These are phyloP conservation scores for Picochlorum sp. DNA, from an alignment of 139 green algal species.

Conservation along the genomic window DNA sequence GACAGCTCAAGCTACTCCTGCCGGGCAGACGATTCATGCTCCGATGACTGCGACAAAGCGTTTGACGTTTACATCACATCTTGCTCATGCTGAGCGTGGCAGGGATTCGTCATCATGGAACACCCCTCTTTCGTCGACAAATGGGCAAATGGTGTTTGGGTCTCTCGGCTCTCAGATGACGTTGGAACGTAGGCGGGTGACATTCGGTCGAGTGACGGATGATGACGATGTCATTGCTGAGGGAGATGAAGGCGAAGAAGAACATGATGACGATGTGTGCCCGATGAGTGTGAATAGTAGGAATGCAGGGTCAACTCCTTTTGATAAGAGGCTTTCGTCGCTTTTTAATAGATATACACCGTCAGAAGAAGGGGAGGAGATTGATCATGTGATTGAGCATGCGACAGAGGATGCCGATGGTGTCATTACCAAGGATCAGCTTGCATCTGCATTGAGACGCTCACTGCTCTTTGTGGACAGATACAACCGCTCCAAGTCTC, in stretches of 20 bases:
- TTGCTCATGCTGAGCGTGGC: too few species aligned
- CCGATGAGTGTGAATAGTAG: slow-evolving; percentile 19
- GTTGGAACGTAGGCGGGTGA: neutral
- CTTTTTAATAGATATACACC: slow-evolving; percentile 24
- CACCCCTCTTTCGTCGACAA: too few species aligned
- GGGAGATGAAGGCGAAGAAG: neutral
- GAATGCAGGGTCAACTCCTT: slow-evolving; percentile 20
- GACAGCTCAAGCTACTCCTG: neutral
- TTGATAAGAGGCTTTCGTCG: slow-evolving; percentile 21
- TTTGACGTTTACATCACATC: neutral
- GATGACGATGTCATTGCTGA: neutral
- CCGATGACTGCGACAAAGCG: neutral
- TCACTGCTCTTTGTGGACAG: neutral
- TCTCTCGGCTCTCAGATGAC: too few species aligned
- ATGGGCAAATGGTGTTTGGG: too few species aligned
- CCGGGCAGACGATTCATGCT: neutral
- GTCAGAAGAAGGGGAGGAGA: neutral
- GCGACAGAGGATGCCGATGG: neutral
- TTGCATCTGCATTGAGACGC: neutral
- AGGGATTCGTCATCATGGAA: too few species aligned
- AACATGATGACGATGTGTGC: neutral
- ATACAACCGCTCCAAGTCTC: neutral
- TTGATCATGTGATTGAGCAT: neutral
- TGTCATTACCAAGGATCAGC: neutral
- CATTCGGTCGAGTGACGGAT: neutral